These are phyloP conservation scores for Russula sp. DNA, from an alignment of 768 basidiomycete species.

Conservation along the genomic window DNA sequence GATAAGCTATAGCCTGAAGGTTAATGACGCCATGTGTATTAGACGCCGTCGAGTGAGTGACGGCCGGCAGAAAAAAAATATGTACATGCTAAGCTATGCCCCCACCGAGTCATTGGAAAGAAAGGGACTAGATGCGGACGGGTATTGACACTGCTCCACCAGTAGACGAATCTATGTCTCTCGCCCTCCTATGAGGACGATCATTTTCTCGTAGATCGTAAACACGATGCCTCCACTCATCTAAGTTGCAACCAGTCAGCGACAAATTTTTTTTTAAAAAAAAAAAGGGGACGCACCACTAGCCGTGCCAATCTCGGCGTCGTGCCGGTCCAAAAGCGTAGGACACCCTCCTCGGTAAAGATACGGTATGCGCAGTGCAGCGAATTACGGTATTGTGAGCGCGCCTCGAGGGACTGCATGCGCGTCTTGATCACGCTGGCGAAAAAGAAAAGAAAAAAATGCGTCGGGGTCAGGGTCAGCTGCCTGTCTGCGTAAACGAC, in stretches of 20 bases:
- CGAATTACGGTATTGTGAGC: conserved; percentile 81
- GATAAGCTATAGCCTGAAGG: not conserved
- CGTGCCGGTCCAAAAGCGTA: conserved; percentile 96
- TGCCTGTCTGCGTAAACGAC: not conserved
- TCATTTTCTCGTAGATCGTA: conserved; percentile 83
- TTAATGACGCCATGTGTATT: not conserved
- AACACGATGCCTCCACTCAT: conserved; percentile 91
- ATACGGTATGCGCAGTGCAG: conserved; percentile 96
- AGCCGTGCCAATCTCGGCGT: conserved; percentile 83
- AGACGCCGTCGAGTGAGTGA: not conserved
- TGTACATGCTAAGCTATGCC: not conserved
- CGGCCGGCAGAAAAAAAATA: not conserved
- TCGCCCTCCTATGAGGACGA: conserved; percentile 41
- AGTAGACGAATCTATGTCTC: conserved; percentile 21
- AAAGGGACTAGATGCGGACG: not conserved
- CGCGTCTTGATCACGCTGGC: conserved; percentile 91
- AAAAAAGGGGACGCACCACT: conserved; percentile 49
- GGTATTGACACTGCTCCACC: no score
- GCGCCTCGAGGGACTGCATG: conserved; percentile 90
- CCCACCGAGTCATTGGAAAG: no score
- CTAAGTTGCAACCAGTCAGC: conserved; percentile 36
- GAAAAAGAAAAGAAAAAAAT: not conserved
- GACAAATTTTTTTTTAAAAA: not conserved
- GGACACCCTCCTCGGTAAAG: conserved; percentile 85
- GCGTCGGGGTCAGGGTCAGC: not conserved